Evolutionary conservation across 192 early-diverging fungal genomes (phyloP), one percentile per base, ranked within the genome.

Genomic region (Coemansia furcata): DNA sequence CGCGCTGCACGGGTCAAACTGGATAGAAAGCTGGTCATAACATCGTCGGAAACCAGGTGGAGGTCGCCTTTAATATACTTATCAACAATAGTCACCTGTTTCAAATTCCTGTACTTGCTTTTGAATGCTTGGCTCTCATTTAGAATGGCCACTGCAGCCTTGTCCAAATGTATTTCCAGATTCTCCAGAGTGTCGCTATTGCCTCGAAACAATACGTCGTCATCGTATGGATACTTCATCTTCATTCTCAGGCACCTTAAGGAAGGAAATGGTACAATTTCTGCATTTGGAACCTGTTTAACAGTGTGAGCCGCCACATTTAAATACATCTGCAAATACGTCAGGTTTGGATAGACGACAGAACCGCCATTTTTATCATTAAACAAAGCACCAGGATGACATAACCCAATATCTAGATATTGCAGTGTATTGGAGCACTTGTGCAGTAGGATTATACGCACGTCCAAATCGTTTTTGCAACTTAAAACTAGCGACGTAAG

Each of bases 121-220:
- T 39, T 11, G 12, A 60, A 60, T 10, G 35, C 58, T 12, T n/a
- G 36, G 9, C 35, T 21, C 10, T n/a, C n/a, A 17, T 15, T 39
- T 19, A 60, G 19, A 35, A 19, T 38, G 10, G 33, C 11, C 7
- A 39, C 58, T 12, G 9, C 21, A 6, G 15, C 35, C 9, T 38
- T 11, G 32, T 60, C 58, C 5, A 60, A 21, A 7, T 38, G 8
- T 36, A 60, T 38, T n/a, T 33, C 19, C 19, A 66, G 38, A 66
- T 43, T 6, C 38, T 55, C 50, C 26, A 66, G 29, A 17, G 65
- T 66, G 2, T 29, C 36, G 17, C 50, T 43, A 50, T 66, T 66
- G 8, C 65, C 65, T 23, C 65, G 54, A 14, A 66, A 66, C 12
- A 66, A 39, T 7, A 57, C 40, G 11, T 66, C 65, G 38, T 66